Evolutionary conservation across 1,284 basidiomycete species (phyloP), one percentile per base, ranked within the genome.

Genomic region (Entoloma clypeatum): DNA sequence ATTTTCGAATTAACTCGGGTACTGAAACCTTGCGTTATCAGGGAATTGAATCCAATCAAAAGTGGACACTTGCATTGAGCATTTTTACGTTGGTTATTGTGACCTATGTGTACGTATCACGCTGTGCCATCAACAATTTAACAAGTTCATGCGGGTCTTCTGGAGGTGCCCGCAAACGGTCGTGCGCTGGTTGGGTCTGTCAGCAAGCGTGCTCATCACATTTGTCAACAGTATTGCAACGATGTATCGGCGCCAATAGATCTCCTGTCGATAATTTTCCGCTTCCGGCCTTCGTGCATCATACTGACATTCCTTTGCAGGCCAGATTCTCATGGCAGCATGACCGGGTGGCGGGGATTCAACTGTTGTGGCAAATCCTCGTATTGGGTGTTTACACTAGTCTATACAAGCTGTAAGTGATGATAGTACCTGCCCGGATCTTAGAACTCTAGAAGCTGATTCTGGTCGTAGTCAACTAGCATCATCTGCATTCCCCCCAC

Each of bases 21-120:
- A n/a, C n/a, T n/a, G n/a, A n/a, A n/a, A n/a, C n/a, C n/a, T 19
- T 35, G 2, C 14, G 24, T 38, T 34, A 24, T 9, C 30, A 74
- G 73, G 74, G 67, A 10, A 69, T 77, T 38, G 68, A 66, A 22
- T 60, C 61, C 29, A 78, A 77, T 52, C 63, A 70, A 47, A 71
- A 68, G 55, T 77, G 74, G 74, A 77, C 75, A 0, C 51, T 77
- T 4, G 75, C 67, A 1, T 56, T 77, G 28, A 75, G 74, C 43
- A 72, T 78, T 19, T 78, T 55, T 77, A 78, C 44, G 72, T 76
- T 21, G 75, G 75, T 34, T 78, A 78, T 48, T 77, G 75, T 75
- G 44, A 43, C 65, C 55, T 5, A 19, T n/a, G n/a, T n/a, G n/a
- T 6, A n/a, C 28, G 10, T 18, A 37, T 11, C 21, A 3, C 23